phyloP scores from a whole-genome alignment of 2,329 filamentous ascomycete genomes.

The Pleochaeta shiraiana region DNA sequence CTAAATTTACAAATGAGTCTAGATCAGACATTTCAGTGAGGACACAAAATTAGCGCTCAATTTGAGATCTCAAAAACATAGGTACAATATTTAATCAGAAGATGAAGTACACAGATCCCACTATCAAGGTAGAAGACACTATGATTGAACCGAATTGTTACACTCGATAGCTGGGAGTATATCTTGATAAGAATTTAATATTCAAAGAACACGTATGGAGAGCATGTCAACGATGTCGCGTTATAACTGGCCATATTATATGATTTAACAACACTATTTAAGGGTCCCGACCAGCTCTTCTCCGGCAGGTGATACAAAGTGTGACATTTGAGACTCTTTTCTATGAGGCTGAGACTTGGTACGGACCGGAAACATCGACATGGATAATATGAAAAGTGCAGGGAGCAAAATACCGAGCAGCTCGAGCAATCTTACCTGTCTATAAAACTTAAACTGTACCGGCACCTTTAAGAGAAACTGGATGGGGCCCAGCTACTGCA shows the following conservation, averaged over 20 bases:
- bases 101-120: background rate
- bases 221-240: background rate
- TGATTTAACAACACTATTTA: too few relatives aligned
- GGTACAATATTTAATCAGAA: background rate
- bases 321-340: too few relatives aligned
- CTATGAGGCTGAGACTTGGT: too few relatives aligned
- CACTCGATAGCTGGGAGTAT: background rate
- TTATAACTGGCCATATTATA: background rate
- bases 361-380: too few relatives aligned
- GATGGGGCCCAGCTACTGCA: too few relatives aligned
- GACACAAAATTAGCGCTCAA: background rate
- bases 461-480: too few relatives aligned
- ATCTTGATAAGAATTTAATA: background rate
- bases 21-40: background rate
- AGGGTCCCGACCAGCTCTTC: too few relatives aligned
- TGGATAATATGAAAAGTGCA: too few relatives aligned
- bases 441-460: too few relatives aligned
- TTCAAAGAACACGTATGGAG: background rate
- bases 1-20: background rate
- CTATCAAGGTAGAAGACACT: background rate
- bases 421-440: too few relatives aligned
- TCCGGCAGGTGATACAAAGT: too few relatives aligned
- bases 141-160: background rate
- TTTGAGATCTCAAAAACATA: background rate
- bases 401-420: too few relatives aligned